These are phyloP conservation scores for Podila verticillata DNA, from an alignment of 192 early-diverging fungal genomes.

Conservation along the genomic window DNA sequence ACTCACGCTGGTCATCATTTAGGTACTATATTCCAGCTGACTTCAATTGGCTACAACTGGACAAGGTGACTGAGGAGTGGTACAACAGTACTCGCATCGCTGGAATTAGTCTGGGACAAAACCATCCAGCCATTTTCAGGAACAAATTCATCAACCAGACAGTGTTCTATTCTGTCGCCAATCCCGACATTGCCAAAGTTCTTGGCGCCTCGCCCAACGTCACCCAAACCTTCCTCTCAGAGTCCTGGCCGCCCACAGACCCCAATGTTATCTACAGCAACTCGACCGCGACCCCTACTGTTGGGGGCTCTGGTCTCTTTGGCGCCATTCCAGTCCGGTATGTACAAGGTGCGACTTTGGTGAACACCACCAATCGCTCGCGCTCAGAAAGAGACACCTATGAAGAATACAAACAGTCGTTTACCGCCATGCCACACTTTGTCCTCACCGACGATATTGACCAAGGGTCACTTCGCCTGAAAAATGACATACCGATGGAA, in stretches of 20 bases:
- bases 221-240: constrained; percentile 15
- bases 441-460: neutral
- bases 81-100: too few relatives aligned
- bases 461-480: neutral
- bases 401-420: neutral
- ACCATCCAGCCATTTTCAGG: too few relatives aligned
- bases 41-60: too few relatives aligned
- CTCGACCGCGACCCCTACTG: neutral
- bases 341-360: neutral
- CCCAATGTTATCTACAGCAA: constrained; percentile 9
- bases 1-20: too few relatives aligned
- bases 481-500: neutral
- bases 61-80: too few relatives aligned
- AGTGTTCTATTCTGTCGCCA: constrained; percentile 13
- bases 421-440: constrained; percentile 4
- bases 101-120: too few relatives aligned
- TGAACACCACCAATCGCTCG: too few relatives aligned
- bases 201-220: constrained; percentile 14
- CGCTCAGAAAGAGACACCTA: too few relatives aligned
- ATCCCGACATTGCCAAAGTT: constrained; percentile 11
- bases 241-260: constrained; percentile 25
- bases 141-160: constrained; percentile 11
- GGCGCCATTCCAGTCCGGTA: constrained; percentile 33
- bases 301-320: neutral
- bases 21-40: too few relatives aligned